Conservation (phyloP, 768 basidiomycete genomes). For the Myochromella boudieri region DNA sequence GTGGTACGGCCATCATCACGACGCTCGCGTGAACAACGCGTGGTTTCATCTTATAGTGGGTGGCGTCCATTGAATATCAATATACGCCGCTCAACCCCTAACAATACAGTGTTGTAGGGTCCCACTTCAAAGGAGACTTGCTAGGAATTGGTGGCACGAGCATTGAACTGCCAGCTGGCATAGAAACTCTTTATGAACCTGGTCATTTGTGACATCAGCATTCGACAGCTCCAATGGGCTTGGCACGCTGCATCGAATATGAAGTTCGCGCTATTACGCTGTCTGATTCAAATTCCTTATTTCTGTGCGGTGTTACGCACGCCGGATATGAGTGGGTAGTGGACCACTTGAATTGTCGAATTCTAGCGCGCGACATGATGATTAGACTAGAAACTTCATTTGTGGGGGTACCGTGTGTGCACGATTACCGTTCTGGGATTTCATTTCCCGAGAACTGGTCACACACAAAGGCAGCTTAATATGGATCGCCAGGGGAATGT, state of each 20-base stretch:
- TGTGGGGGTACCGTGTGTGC: not conserved
- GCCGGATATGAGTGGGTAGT: too few species aligned
- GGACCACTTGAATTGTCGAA: too few species aligned
- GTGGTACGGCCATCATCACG: not conserved
- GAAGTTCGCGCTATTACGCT: not conserved
- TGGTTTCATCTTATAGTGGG: not conserved
- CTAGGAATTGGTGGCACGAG: not conserved
- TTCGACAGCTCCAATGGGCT: not conserved
- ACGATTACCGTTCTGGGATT: not conserved
- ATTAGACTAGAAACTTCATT: slow-evolving; percentile 1
- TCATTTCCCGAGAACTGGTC: not conserved
- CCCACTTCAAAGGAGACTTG: too few species aligned
- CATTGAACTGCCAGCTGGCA: slow-evolving; percentile 2
- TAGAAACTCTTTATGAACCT: not conserved
- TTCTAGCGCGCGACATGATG: too few species aligned
- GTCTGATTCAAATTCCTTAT: too few species aligned
- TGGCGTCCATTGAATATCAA: not conserved
- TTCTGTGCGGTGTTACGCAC: too few species aligned
- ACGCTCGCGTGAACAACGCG: not conserved
- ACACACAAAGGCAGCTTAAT: not conserved
- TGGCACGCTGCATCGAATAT: not conserved
- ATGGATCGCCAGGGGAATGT: not conserved
- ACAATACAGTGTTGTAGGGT: too few species aligned
- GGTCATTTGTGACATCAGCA: not conserved
- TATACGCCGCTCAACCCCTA: not conserved